Evolutionary conservation across 768 basidiomycete species (phyloP), one percentile per base, ranked within the genome.

Genomic region (Phaffia australis): DNA sequence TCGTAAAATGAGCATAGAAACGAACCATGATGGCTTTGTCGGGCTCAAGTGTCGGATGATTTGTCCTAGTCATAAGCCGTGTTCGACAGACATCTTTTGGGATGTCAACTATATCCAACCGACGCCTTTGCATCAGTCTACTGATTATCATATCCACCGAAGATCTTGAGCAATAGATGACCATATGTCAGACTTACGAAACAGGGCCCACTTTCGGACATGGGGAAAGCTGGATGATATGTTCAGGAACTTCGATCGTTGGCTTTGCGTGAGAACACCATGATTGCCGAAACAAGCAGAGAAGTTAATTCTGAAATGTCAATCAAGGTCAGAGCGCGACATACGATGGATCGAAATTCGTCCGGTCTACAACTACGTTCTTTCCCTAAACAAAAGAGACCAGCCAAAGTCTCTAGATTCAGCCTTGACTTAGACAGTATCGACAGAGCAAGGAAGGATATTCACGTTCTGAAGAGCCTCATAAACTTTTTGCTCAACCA

Each of bases 301-400:
- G 62, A 32, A 19, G 46, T 18, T 23, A 18, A 46, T 21, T 32
- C 15, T 57, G 9, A 57, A 7, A 57, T 16, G 6, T 57, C 56
- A 57, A 29, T 23, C 27, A n/a, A 7, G 56, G 27, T 21, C 27
- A 7, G 60, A 49, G 8, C 25, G 51, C 25, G 48, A 63, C 62
- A 42, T 9, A 63, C 59, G 27, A 29, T 9, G 54, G 21, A 49
- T 67, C 66, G 51, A 67, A 67, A 56, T 67, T 67, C 9, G 66
- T 67, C 15, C 66, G 51, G 55, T 67, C 66, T 8, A 67, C 60
- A 56, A 67, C 60, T 21, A 66, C 60, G 54, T 56, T 66, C 1
- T 42, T 59, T n/a, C 65, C 65, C 65, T 66, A 54, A 23, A 18
- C 4, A 16, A 7, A 16, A 27, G 23, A 16, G 23, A 16, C 8